These are phyloP conservation scores for Ophiorrhiza pumila DNA, from an alignment of 257 asterid species.

Conservation along the genomic window DNA sequence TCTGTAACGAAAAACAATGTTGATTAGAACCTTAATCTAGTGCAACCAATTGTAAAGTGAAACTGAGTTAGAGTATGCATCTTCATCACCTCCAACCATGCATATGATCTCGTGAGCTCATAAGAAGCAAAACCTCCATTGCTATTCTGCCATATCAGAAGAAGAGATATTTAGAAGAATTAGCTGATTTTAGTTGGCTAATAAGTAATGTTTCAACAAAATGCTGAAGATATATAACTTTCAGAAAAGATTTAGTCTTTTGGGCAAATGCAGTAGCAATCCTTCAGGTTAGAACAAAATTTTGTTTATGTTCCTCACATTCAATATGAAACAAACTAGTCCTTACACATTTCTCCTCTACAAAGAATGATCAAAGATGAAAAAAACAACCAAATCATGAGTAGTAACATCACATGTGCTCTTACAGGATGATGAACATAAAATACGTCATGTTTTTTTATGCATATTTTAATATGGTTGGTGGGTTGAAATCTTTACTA, in stretches of 20 bases:
- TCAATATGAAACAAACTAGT: too few relatives aligned
- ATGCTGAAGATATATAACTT: not conserved
- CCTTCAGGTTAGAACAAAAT: too few relatives aligned
- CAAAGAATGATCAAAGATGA: too few relatives aligned
- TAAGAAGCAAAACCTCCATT: constrained; percentile 77
- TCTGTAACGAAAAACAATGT: constrained; percentile 29
- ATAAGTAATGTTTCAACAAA: not conserved
- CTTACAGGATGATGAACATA: too few relatives aligned
- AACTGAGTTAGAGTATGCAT: not conserved
- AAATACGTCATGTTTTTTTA: too few relatives aligned
- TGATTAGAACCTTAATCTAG: not conserved
- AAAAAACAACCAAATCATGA: too few relatives aligned
- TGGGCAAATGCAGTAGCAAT: not conserved
- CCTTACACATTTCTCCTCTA: too few relatives aligned
- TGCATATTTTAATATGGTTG: too few relatives aligned
- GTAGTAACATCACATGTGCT: too few relatives aligned
- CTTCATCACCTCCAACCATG: constrained; percentile 64
- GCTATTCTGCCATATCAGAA: constrained; percentile 41
- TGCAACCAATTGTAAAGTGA: not conserved
- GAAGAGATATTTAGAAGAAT: not conserved
- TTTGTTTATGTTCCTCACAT: too few relatives aligned
- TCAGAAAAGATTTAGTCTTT: not conserved
- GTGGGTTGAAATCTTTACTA: too few relatives aligned
- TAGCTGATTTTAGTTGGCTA: not conserved
- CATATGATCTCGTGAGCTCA: constrained; percentile 71